Conservation (phyloP, 2,329 filamentous ascomycete species). For the Monilinia fructicola region DNA sequence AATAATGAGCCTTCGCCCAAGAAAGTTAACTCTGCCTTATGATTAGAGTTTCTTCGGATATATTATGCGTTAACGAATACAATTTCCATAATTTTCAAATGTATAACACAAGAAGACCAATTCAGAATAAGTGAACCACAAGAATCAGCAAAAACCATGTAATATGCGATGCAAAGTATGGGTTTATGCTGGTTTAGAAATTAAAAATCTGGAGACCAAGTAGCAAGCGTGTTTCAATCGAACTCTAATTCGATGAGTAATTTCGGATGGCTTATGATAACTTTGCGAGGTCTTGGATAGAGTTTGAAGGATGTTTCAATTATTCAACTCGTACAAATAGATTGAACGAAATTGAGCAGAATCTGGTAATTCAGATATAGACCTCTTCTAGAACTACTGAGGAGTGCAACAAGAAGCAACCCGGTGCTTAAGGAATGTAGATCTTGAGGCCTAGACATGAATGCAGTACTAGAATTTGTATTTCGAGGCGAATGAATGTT, state of each 20-base stretch:
- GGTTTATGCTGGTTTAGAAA: neutral
- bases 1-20: neutral
- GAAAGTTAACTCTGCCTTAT: neutral
- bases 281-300: neutral
- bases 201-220: neutral
- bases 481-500: neutral
- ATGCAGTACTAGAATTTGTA: neutral
- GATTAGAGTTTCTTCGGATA: slow-evolving; percentile 3
- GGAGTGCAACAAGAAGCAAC: slow-evolving; percentile 9
- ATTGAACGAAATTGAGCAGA: neutral
- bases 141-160: neutral
- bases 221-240: neutral
- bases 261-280: neutral
- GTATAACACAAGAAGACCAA: neutral
- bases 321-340: neutral
- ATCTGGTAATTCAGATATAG: neutral
- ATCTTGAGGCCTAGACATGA: neutral
- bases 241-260: slow-evolving; percentile 10
- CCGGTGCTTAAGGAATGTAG: neutral
- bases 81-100: neutral
- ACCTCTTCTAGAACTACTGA: slow-evolving; percentile 16
- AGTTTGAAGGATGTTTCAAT: slow-evolving; percentile 1
- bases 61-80: neutral
- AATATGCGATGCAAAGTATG: neutral
- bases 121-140: neutral